phyloP scores from a whole-genome alignment of 805 yeast genomes.

The Brettanomyces nanus region DNA sequence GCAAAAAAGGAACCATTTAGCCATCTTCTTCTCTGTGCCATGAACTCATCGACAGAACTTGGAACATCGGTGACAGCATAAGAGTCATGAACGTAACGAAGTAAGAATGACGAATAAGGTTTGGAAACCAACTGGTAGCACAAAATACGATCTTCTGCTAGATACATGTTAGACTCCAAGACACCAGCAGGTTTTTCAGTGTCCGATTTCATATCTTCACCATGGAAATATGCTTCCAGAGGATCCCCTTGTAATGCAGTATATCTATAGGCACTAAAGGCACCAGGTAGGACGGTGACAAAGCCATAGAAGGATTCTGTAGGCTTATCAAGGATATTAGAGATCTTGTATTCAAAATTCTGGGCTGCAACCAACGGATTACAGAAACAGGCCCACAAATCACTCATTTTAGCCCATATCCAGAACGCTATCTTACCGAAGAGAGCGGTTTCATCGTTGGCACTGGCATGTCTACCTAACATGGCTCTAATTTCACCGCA shows the following conservation, averaged over 20 bases:
- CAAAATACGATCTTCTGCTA: constrained; percentile 91
- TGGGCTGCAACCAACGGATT: constrained; percentile 89
- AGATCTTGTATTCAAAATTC: constrained; percentile 92
- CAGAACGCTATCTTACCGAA: constrained; percentile 16
- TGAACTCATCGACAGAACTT: constrained; percentile 74
- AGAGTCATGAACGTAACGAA: constrained; percentile 79
- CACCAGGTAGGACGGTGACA: constrained; percentile 92
- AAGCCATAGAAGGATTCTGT: constrained; percentile 91
- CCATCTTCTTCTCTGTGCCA: constrained; percentile 93
- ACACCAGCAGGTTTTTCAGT: constrained; percentile 67
- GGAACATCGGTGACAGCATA: constrained; percentile 96
- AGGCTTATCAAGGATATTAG: constrained; percentile 90
- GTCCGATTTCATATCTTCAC: constrained; percentile 63
- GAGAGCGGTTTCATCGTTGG: constrained; percentile 24
- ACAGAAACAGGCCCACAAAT: constrained; percentile 45
- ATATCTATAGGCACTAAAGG: constrained; percentile 87
- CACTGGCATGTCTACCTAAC: constrained; percentile 24
- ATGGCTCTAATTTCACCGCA: constrained; percentile 94
- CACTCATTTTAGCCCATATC: constrained; percentile 39
- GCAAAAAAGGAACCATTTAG: constrained; percentile 95
- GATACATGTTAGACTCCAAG: constrained; percentile 90
- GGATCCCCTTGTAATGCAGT: constrained; percentile 77
- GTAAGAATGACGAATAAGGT: constrained; percentile 56
- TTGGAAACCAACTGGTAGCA: constrained; percentile 94
- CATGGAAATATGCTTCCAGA: constrained; percentile 82